These are phyloP conservation scores for Ilex paraguariensis DNA, from an alignment of 305 asterid species.

Conservation along the genomic window DNA sequence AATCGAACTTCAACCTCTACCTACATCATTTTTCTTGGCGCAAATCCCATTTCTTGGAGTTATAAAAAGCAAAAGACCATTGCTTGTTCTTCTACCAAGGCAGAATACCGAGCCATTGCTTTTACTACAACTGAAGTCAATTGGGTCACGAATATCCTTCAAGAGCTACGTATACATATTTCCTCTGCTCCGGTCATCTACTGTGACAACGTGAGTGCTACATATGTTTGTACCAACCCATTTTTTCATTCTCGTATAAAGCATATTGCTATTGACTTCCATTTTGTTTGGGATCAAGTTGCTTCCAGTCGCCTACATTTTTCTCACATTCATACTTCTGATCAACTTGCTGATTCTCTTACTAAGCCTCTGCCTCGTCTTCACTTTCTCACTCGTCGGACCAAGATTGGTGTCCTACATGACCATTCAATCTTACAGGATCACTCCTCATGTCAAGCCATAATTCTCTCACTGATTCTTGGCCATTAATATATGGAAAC, in stretches of 20 bases:
- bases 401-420: too few species aligned
- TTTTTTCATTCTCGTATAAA: background rate
- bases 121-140: background rate
- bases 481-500: background rate
- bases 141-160: background rate
- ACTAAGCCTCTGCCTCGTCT: background rate
- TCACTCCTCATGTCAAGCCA: background rate
- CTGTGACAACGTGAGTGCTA: too few species aligned
- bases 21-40: too few species aligned
- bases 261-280: background rate
- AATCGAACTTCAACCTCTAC: too few species aligned
- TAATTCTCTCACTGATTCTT: background rate
- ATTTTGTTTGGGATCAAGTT: background rate
- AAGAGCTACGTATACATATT: background rate
- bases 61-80: constrained; percentile 1
- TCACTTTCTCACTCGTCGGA: too few species aligned
- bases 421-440: too few species aligned
- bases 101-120: background rate
- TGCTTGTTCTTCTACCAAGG: background rate
- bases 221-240: too few species aligned
- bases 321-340: constrained; percentile 5
- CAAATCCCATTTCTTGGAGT: background rate
- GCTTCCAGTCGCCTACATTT: background rate
- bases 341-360: constrained; percentile 4
- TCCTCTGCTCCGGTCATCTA: too few species aligned